These are phyloP conservation scores for Vitellaria paradoxa DNA, from an alignment of 179 eudicot genomes.

Conservation along the genomic window DNA sequence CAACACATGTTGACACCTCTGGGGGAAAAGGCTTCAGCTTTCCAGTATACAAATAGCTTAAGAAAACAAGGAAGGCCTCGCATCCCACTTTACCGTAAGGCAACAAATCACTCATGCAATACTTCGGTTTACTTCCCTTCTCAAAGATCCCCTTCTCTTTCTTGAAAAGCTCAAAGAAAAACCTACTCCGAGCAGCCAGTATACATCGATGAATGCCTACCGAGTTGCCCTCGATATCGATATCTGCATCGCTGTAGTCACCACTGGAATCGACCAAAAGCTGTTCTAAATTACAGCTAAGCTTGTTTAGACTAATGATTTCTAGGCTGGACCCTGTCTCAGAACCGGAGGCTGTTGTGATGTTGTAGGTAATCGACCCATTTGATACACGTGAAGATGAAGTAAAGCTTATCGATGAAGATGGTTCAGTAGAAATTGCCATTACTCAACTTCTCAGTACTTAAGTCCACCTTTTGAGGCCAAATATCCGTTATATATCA, in stretches of 20 bases:
- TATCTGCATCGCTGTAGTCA: constrained; percentile 44
- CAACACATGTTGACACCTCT: constrained; percentile 55
- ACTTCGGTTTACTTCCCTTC: constrained; percentile 41
- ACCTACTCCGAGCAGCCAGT: constrained; percentile 45
- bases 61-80: constrained; percentile 43
- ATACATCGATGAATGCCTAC: constrained; percentile 52
- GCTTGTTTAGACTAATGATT: constrained; percentile 27
- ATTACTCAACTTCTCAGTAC: neutral
- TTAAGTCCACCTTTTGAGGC: neutral
- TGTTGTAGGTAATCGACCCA: constrained; percentile 21
- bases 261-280: constrained; percentile 26
- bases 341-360: constrained; percentile 8
- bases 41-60: constrained; percentile 52
- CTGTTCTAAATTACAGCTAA: constrained; percentile 24
- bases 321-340: constrained; percentile 22
- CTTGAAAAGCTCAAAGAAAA: constrained; percentile 44
- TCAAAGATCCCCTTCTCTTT: constrained; percentile 27
- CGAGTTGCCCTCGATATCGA: constrained; percentile 34
- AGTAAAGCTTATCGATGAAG: constrained; percentile 30
- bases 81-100: constrained; percentile 39
- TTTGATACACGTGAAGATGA: constrained; percentile 25
- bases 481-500: neutral
- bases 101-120: constrained; percentile 37
- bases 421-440: constrained; percentile 24
- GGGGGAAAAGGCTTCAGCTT: constrained; percentile 43